A percentile compares a stretch with the other conserved stretches of the same genome.
Conservation (phyloP, 2,329 filamentous ascomycete genomes). For the Thermochaetoides dissita region DNA sequence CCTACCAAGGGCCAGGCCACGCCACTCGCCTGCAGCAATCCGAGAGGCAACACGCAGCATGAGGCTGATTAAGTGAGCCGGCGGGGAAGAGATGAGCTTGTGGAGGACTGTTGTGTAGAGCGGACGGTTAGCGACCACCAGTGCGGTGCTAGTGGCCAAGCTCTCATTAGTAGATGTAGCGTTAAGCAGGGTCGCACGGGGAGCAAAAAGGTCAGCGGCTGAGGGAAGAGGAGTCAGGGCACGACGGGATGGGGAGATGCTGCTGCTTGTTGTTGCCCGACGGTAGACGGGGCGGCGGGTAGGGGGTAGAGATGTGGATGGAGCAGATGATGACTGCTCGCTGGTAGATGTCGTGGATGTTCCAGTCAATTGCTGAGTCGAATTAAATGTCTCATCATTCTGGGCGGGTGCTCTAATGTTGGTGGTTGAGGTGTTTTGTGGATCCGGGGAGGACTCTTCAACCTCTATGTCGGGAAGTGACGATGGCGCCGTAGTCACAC, state of each 20-base stretch:
- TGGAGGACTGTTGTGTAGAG: slow-evolving; percentile 54
- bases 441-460: too few species aligned
- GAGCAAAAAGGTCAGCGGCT: slow-evolving; percentile 50
- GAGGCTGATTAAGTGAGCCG: slow-evolving; percentile 60
- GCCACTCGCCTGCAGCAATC: slow-evolving; percentile 52
- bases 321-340: background rate
- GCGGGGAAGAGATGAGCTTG: slow-evolving; percentile 68
- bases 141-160: slow-evolving; percentile 22
- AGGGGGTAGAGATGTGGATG: slow-evolving; percentile 16
- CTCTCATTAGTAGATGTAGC: slow-evolving; percentile 1
- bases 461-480: slow-evolving; percentile 1
- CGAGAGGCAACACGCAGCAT: slow-evolving; percentile 71
- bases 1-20: slow-evolving; percentile 42
- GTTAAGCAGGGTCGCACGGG: slow-evolving; percentile 17
- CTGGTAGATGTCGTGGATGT: too few species aligned
- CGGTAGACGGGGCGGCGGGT: slow-evolving; percentile 29
- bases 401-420: background rate
- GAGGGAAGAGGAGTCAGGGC: slow-evolving; percentile 55
- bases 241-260: slow-evolving; percentile 35
- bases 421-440: background rate
- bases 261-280: slow-evolving; percentile 36
- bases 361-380: too few species aligned
- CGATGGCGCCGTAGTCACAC: slow-evolving; percentile 18
- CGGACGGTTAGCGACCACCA: slow-evolving; percentile 36
- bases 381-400: background rate